A percentile compares a stretch with the other conserved stretches of the same genome.
Conservation (phyloP, 306 rosid species). For the Cucumis hystrix region DNA sequence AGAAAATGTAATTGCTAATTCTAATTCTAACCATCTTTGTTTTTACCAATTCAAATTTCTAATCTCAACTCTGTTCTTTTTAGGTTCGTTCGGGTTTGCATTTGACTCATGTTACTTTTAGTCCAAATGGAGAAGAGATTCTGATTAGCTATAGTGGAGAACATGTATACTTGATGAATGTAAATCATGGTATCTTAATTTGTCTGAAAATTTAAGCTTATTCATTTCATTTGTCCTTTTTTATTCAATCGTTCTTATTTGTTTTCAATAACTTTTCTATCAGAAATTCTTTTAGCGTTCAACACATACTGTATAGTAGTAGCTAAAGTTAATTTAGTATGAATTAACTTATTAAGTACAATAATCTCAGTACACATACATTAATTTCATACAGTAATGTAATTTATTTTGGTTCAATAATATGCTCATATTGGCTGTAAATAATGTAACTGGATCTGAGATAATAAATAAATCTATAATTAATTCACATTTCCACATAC, state of each 20-base stretch:
- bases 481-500: not conserved
- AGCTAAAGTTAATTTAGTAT: not conserved
- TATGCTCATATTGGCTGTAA: not conserved
- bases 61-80: not conserved
- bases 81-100: conserved; percentile 77
- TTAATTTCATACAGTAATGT: not conserved
- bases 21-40: not conserved
- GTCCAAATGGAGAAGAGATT: conserved; percentile 92
- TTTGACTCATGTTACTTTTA: conserved; percentile 87
- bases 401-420: too few relatives aligned
- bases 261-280: not conserved
- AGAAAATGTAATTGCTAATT: not conserved
- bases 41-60: not conserved
- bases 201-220: conserved; percentile 1
- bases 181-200: conserved; percentile 47
- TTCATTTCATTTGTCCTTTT: not conserved
- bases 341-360: not conserved
- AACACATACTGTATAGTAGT: not conserved
- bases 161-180: conserved; percentile 85
- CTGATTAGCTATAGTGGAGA: conserved; percentile 98
- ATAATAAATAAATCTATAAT: not conserved
- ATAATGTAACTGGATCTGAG: not conserved
- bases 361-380: not conserved
- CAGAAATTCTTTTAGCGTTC: not conserved
- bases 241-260: not conserved